Conservation (phyloP, 257 asterid genomes). For the Solanum megistacrolobum region DNA sequence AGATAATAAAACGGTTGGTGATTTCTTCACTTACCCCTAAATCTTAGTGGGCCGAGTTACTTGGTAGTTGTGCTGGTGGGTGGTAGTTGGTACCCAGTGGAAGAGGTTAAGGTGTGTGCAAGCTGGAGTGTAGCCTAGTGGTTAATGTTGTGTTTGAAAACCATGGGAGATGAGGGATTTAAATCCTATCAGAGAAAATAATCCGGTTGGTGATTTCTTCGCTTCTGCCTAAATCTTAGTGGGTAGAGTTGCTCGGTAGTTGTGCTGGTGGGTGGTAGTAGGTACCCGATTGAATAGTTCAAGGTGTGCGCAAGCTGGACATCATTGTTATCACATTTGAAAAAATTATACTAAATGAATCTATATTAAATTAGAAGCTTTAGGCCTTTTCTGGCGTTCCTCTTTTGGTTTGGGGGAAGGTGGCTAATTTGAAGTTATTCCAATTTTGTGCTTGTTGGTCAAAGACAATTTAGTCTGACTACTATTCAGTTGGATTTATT, state of each 20-base stretch:
- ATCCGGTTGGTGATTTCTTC: not conserved
- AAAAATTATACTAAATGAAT: not conserved
- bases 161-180: not conserved
- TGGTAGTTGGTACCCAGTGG: not conserved
- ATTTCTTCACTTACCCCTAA: not conserved
- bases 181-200: not conserved
- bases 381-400: not conserved
- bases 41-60: not conserved
- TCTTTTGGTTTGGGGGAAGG: not conserved
- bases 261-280: not conserved
- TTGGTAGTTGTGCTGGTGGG: not conserved
- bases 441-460: not conserved
- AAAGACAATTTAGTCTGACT: not conserved
- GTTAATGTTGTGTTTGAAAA: not conserved
- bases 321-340: not conserved
- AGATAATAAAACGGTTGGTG: not conserved
- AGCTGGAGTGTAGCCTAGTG: not conserved
- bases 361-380: not conserved
- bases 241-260: not conserved
- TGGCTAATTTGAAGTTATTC: not conserved
- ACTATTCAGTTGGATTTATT: not conserved
- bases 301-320: not conserved
- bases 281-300: not conserved
- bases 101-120: not conserved
- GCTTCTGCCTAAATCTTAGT: not conserved